A percentile compares a stretch with the other conserved stretches of the same genome.
Evolutionary conservation across 768 basidiomycete genomes (phyloP).

Genomic region (Mycena crocata): DNA sequence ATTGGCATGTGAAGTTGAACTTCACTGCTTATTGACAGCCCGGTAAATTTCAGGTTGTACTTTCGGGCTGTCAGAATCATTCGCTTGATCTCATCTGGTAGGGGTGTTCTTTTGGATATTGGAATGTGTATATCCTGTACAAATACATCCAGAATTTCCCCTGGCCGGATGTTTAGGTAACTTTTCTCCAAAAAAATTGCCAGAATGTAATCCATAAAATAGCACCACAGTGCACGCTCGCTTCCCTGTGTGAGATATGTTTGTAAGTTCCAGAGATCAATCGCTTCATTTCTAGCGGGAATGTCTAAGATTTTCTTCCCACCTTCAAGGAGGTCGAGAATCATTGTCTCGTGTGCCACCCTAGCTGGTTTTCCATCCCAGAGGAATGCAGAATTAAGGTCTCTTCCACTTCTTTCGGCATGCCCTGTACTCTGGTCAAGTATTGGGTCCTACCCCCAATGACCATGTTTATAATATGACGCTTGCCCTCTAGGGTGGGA

Average conservation of each 20-base stretch:
- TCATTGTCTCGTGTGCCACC: constrained; percentile 9
- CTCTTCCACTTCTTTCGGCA: constrained; percentile 33
- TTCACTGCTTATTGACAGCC: too few relatives aligned
- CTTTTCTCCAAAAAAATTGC: too few relatives aligned
- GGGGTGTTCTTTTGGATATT: too few relatives aligned
- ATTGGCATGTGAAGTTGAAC: too few relatives aligned
- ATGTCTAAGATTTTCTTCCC: background rate
- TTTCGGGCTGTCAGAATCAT: too few relatives aligned
- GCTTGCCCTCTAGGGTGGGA: constrained; percentile 27
- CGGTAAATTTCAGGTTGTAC: too few relatives aligned
- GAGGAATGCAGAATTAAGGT: background rate
- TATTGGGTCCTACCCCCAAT: constrained; percentile 40
- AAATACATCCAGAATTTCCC: too few relatives aligned
- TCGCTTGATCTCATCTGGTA: too few relatives aligned
- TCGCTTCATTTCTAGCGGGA: background rate
- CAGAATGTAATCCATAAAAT: too few relatives aligned
- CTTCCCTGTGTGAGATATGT: background rate
- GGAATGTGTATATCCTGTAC: too few relatives aligned
- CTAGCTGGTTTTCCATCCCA: constrained; percentile 15
- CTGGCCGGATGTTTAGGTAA: too few relatives aligned
- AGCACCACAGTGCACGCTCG: too few relatives aligned
- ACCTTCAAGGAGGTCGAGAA: background rate
- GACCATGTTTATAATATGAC: constrained; percentile 33
- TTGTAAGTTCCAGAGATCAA: constrained; percentile 11
- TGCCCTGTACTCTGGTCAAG: constrained; percentile 38